A percentile compares a stretch with the other conserved stretches of the same genome.
Evolutionary conservation across 352 stramenopile species (phyloP).

Genomic region (Globisporangium yorkense): DNA sequence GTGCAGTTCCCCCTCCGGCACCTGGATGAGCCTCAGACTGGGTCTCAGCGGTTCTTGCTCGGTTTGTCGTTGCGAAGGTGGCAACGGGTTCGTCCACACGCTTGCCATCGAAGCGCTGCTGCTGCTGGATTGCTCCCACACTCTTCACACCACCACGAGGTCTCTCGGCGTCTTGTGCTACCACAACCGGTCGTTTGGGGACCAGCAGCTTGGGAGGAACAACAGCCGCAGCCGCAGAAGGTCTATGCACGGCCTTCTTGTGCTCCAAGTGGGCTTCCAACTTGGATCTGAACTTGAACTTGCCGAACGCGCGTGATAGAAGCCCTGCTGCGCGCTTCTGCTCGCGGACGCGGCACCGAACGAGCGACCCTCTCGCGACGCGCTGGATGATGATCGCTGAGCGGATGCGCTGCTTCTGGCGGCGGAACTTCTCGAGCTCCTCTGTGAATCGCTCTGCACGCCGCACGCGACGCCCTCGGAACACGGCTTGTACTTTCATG

Average conservation of each 20-base stretch:
- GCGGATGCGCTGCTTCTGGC: slow-evolving; percentile 23
- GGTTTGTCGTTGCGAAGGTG: too few species aligned
- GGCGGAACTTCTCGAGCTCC: slow-evolving; percentile 23
- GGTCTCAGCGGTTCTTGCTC: too few species aligned
- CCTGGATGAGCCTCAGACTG: too few species aligned
- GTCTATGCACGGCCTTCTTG: slow-evolving; percentile 12
- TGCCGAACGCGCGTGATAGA: slow-evolving; percentile 12
- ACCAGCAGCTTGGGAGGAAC: background rate
- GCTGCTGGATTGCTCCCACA: slow-evolving; percentile 2
- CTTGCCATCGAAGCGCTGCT: background rate
- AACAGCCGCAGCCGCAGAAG: background rate
- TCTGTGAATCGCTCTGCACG: slow-evolving; percentile 21
- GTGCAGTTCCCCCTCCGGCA: too few species aligned
- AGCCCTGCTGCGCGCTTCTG: slow-evolving; percentile 6
- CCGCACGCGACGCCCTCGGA: slow-evolving; percentile 23
- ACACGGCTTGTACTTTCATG: slow-evolving; percentile 28
- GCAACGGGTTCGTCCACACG: background rate
- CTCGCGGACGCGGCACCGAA: slow-evolving; percentile 5
- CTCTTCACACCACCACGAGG: slow-evolving; percentile 1
- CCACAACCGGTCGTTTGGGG: background rate
- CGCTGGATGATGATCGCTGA: slow-evolving; percentile 25
- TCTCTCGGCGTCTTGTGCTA: slow-evolving; percentile 2
- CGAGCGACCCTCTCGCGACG: slow-evolving; percentile 6
- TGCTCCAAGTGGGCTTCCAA: slow-evolving; percentile 16
- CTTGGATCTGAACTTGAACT: slow-evolving; percentile 14